phyloP scores from a whole-genome alignment of 306 rosid species.

The Lagenaria siceraria region DNA sequence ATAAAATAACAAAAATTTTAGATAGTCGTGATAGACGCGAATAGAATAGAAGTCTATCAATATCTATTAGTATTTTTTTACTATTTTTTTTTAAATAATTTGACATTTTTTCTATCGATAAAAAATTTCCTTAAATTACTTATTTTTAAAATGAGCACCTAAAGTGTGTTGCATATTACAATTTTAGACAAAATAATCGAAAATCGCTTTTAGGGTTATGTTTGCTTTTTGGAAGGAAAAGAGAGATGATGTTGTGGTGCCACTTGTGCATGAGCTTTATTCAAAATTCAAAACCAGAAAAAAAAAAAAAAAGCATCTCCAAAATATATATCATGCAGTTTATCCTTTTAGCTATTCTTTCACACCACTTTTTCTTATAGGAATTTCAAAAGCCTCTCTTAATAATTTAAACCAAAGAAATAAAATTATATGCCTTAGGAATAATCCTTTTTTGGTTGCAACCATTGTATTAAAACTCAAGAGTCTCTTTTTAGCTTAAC shows the following conservation, averaged over 20 bases:
- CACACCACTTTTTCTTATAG: background rate
- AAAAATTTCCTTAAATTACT: no score
- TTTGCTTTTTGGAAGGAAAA: background rate
- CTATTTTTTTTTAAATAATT: no score
- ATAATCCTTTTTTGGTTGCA: background rate
- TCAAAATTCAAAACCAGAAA: background rate
- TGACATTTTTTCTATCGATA: no score
- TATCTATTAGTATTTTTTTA: no score
- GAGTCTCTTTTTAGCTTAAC: no score
- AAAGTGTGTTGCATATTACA: no score
- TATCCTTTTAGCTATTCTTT: background rate
- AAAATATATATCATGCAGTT: background rate
- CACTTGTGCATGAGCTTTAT: background rate
- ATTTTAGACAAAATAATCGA: no score
- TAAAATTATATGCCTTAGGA: background rate
- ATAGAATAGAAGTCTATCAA: no score
- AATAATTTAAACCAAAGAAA: background rate
- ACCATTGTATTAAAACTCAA: background rate
- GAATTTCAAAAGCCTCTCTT: background rate
- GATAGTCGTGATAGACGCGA: no score
- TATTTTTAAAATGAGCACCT: no score
- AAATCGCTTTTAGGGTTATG: background rate
- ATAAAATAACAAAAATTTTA: no score
- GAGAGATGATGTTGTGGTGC: background rate
- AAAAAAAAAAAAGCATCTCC: background rate